Conservation (phyloP, 1,139 yeast species). For the Zhuliangozyma blackwelliae region DNA sequence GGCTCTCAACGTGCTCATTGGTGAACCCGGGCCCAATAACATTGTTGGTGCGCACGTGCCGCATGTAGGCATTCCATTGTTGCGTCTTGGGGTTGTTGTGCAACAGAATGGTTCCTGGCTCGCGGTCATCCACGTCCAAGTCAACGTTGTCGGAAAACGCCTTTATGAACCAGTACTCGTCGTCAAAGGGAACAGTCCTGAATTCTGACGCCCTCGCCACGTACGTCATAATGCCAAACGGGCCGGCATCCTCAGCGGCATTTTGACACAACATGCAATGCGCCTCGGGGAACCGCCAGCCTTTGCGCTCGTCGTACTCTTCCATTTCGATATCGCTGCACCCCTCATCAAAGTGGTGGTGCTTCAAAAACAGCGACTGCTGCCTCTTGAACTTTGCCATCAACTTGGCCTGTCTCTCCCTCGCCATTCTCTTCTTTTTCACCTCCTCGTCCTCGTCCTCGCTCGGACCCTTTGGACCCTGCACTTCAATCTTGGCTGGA, state of each 20-base stretch:
- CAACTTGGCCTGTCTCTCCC: slow-evolving; percentile 66
- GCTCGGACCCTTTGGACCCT: slow-evolving; percentile 12
- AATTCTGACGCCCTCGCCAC: slow-evolving; percentile 58
- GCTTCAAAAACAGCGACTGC: slow-evolving; percentile 65
- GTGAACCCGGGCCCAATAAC: slow-evolving; percentile 76
- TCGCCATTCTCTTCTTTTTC: slow-evolving; percentile 64
- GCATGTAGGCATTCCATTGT: slow-evolving; percentile 37
- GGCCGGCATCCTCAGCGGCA: slow-evolving; percentile 63
- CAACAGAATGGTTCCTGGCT: slow-evolving; percentile 1
- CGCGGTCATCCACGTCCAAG: slow-evolving; percentile 40
- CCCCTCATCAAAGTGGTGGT: slow-evolving; percentile 29
- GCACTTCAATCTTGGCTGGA: slow-evolving; percentile 6
- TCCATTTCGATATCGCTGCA: slow-evolving; percentile 39
- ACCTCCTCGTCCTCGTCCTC: slow-evolving; percentile 44
- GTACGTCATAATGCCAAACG: slow-evolving; percentile 71
- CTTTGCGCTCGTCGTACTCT: slow-evolving; percentile 23
- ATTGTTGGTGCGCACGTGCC: slow-evolving; percentile 28
- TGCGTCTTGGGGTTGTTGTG: slow-evolving; percentile 20
- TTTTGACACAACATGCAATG: slow-evolving; percentile 88
- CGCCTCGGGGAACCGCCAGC: slow-evolving; percentile 74
- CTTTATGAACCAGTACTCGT: slow-evolving; percentile 62
- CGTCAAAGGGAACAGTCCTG: slow-evolving; percentile 59
- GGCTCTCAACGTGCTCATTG: slow-evolving; percentile 34
- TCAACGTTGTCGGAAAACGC: slow-evolving; percentile 55
- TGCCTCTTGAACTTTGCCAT: slow-evolving; percentile 77